phyloP scores from a whole-genome alignment of 768 basidiomycete species.

The Hypholoma fasciculare region DNA sequence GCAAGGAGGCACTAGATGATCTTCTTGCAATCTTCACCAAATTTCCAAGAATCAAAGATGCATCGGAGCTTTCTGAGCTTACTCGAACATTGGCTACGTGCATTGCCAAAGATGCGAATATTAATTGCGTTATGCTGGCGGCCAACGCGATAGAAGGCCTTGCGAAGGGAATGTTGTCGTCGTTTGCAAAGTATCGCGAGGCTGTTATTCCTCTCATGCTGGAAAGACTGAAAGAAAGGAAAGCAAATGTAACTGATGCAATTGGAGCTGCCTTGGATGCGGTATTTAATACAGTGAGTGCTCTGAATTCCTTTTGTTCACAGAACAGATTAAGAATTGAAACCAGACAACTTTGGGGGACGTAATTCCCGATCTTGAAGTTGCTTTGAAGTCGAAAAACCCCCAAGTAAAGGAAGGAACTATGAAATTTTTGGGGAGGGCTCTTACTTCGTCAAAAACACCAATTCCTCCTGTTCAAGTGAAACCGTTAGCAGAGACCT shows the following conservation, averaged over 20 bases:
- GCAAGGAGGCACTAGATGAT: constrained; percentile 89
- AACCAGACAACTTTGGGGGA: constrained; percentile 76
- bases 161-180: constrained; percentile 74
- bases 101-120: constrained; percentile 88
- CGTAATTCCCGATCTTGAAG: constrained; percentile 78
- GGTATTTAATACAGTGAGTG: constrained; percentile 75
- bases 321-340: constrained; percentile 9
- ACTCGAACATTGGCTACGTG: constrained; percentile 75
- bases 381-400: constrained; percentile 84
- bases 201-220: constrained; percentile 74
- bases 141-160: constrained; percentile 84
- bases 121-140: constrained; percentile 91
- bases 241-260: constrained; percentile 85
- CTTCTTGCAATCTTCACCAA: constrained; percentile 67
- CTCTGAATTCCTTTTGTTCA: background rate
- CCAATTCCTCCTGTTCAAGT: constrained; percentile 76
- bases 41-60: constrained; percentile 77
- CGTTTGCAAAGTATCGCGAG: constrained; percentile 77
- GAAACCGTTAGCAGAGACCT: constrained; percentile 76
- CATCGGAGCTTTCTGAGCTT: constrained; percentile 75
- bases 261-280: constrained; percentile 89
- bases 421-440: constrained; percentile 82
- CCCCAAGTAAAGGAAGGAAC: constrained; percentile 96
- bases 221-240: constrained; percentile 92
- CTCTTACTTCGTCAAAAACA: constrained; percentile 65